Base-by-base conservation (phyloP, 768 basidiomycete genomes). In the Panellus pusillus region DNA sequence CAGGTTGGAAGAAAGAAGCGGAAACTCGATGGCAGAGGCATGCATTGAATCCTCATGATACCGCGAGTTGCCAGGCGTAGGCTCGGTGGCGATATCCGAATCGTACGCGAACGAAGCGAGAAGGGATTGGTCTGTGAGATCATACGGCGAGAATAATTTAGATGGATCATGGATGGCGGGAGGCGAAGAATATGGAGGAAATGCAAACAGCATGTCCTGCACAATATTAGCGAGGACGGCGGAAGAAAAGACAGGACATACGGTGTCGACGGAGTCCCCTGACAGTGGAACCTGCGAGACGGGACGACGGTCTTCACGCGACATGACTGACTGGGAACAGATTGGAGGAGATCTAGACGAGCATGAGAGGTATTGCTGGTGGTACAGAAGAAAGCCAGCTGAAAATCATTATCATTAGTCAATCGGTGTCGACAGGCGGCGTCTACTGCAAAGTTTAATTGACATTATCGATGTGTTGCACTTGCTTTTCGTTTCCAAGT, bases 231-330 rank as follows among this genome's bases (percentile, higher is more conserved):
- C 29, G 45, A n/a, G 36, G 15, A 6, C 24, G 17, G 4, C n/a
- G 15, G n/a, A 27, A 11, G 13, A 31, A 32, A 46, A 1, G 14
- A 36, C 19, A 19, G 6, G 38, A 57, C 55, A 9, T 37, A 61
- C 59, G 48, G 47, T n/a, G 44, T 50, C 32, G 47, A 61, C 59
- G 35, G 59, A 61, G 59, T 61, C 50, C 54, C 47, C 59, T 57
- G n/a, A n/a, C n/a, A n/a, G n/a, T n/a, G 59, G 59, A 44, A 51
- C 50, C 50, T 53, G 53, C 45, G 47, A 50, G 54, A 54, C 38
- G 39, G 42, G 54, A 61, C 59, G 59, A 61, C 59, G 59, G 51
- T 61, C 59, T 61, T 60, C 50, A 60, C 51, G 39, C 50, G 51
- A 55, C 58, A 58, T 58, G 57, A 17, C 24, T 24, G 24, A 24